A percentile compares a stretch with the other conserved stretches of the same genome.
These are phyloP conservation scores for Fistulifera pelliculosa DNA, from an alignment of 108 stramenopile species.

Conservation along the genomic window DNA sequence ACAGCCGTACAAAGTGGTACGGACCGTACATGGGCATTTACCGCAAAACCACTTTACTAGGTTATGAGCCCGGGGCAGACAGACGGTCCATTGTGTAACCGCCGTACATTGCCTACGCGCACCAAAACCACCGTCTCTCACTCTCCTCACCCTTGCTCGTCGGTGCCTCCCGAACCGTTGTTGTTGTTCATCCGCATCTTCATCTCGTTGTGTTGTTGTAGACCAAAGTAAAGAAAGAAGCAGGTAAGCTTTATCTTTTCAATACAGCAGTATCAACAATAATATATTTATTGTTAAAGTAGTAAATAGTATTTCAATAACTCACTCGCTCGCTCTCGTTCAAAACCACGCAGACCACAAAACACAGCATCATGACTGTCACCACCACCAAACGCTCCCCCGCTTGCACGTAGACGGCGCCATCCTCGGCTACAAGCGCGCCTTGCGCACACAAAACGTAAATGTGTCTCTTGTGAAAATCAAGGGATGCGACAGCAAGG, in stretches of 20 bases:
- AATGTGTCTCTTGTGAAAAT: slow-evolving; percentile 97
- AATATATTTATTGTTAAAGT: not conserved
- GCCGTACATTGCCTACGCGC: too few relatives aligned
- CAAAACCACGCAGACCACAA: slow-evolving; percentile 1
- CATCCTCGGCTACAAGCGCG: slow-evolving; percentile 97
- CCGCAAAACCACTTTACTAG: too few relatives aligned
- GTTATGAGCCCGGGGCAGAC: too few relatives aligned
- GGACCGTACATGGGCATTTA: too few relatives aligned
- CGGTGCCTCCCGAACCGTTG: not conserved
- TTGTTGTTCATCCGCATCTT: not conserved
- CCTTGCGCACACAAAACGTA: slow-evolving; percentile 94
- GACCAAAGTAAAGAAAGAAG: slow-evolving; percentile 1
- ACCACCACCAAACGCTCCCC: slow-evolving; percentile 27
- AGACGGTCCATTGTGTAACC: too few relatives aligned
- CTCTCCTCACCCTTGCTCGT: too few relatives aligned
- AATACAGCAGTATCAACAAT: too few relatives aligned
- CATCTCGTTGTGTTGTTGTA: slow-evolving; percentile 4
- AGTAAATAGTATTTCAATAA: too few relatives aligned
- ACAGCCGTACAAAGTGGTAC: too few relatives aligned
- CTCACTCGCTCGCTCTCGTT: too few relatives aligned
- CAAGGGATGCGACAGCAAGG: slow-evolving; percentile 89
- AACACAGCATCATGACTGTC: slow-evolving; percentile 15
- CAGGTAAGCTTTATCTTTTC: too few relatives aligned
- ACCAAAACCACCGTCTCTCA: too few relatives aligned
- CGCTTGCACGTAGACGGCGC: slow-evolving; percentile 96